These are phyloP conservation scores for Xylariaceae sp. DNA, from an alignment of 2,329 filamentous ascomycete genomes.

Conservation along the genomic window DNA sequence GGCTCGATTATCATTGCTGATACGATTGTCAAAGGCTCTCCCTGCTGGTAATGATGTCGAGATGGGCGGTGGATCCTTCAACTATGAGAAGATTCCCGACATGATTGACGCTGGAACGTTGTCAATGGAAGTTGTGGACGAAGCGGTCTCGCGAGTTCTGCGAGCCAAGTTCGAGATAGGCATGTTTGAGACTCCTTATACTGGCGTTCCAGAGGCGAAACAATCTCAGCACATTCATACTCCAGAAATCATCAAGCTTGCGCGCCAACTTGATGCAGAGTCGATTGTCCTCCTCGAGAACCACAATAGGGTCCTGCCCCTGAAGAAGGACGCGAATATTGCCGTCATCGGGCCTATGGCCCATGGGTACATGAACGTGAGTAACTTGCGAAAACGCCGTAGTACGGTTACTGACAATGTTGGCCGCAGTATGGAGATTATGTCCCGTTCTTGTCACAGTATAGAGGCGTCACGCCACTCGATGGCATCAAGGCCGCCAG, in stretches of 20 bases:
- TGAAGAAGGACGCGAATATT: constrained; percentile 60
- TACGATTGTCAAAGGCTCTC: constrained; percentile 41
- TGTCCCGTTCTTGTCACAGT: constrained; percentile 59
- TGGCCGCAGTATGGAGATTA: constrained; percentile 61
- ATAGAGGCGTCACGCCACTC: constrained; percentile 62
- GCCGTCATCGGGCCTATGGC: constrained; percentile 74
- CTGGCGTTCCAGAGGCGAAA: constrained; percentile 50
- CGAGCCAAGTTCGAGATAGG: constrained; percentile 64
- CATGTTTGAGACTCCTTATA: constrained; percentile 65
- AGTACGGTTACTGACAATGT: constrained; percentile 1
- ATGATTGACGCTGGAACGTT: constrained; percentile 59
- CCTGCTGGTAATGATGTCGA: constrained; percentile 68
- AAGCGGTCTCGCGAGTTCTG: constrained; percentile 60
- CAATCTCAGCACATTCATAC: constrained; percentile 58
- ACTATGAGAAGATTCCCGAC: constrained; percentile 60
- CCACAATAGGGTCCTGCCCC: constrained; percentile 46
- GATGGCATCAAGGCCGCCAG: constrained; percentile 61
- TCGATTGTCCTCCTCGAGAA: constrained; percentile 58
- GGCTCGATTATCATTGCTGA: not conserved
- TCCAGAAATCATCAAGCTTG: constrained; percentile 51
- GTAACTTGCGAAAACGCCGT: constrained; percentile 23
- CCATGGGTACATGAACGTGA: constrained; percentile 62
- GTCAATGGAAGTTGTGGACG: constrained; percentile 54
- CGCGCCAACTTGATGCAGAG: constrained; percentile 59
- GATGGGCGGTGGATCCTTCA: constrained; percentile 72